Evolutionary conservation across 2,329 filamentous ascomycete genomes (phyloP).

Genomic region (Cordyceps cicadae): DNA sequence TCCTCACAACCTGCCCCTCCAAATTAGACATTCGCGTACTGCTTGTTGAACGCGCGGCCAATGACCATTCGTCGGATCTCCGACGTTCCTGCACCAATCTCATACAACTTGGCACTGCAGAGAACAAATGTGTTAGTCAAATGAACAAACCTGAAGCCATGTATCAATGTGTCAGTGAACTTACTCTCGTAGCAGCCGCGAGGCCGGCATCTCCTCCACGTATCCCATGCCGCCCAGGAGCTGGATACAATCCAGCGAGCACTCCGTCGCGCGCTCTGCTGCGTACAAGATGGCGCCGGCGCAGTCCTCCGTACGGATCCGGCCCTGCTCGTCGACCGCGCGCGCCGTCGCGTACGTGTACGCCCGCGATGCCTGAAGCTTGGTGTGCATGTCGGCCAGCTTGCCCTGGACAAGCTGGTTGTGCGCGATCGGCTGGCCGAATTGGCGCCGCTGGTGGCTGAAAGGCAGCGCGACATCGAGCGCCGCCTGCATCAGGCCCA

Average conservation of each 20-base stretch:
- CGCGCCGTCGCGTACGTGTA: slow-evolving; percentile 83
- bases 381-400: slow-evolving; percentile 95
- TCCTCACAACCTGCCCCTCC: too few species aligned
- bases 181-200: slow-evolving; percentile 66
- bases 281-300: slow-evolving; percentile 91
- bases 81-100: slow-evolving; percentile 93
- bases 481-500: slow-evolving; percentile 90
- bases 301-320: slow-evolving; percentile 81
- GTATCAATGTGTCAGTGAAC: slow-evolving; percentile 18
- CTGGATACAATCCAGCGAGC: slow-evolving; percentile 80
- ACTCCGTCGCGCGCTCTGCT: slow-evolving; percentile 82
- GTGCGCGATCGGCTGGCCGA: slow-evolving; percentile 75
- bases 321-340: slow-evolving; percentile 65
- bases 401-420: slow-evolving; percentile 92
- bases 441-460: slow-evolving; percentile 82
- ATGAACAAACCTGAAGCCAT: not conserved
- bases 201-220: slow-evolving; percentile 88
- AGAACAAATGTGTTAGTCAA: slow-evolving; percentile 21
- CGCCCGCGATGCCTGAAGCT: slow-evolving; percentile 71
- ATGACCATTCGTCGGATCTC: slow-evolving; percentile 94
- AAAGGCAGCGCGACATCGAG: slow-evolving; percentile 84
- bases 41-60: slow-evolving; percentile 82
- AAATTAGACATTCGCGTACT: slow-evolving; percentile 46
- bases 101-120: slow-evolving; percentile 68
- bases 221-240: slow-evolving; percentile 93